These are phyloP conservation scores for Sanguinoderma infundibulare DNA, from an alignment of 1,284 basidiomycete genomes.

Conservation along the genomic window DNA sequence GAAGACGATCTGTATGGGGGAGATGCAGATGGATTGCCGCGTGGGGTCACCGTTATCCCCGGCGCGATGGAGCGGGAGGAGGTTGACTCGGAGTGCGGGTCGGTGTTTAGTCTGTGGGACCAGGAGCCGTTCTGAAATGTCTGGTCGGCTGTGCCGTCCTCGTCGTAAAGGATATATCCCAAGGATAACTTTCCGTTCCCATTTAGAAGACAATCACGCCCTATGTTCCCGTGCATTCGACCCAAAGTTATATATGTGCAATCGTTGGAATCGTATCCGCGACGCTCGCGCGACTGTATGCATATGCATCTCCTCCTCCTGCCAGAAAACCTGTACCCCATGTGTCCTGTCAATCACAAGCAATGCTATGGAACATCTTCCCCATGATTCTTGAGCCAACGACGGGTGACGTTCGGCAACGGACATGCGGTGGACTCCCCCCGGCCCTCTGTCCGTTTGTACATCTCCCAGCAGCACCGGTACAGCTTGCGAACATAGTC, in stretches of 20 bases:
- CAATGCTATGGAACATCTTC: constrained; percentile 9
- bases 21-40: background rate
- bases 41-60: background rate
- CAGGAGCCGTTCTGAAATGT: background rate
- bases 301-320: no score
- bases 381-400: constrained; percentile 62
- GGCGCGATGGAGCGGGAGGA: background rate
- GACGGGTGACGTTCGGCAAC: constrained; percentile 50
- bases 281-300: no score
- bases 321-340: no score
- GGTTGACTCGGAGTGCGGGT: background rate
- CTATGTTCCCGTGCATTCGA: background rate
- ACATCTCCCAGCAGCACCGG: constrained; percentile 62
- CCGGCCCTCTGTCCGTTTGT: constrained; percentile 44
- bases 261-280: no score
- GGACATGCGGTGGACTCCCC: constrained; percentile 69
- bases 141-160: no score
- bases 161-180: no score
- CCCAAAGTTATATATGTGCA: no score
- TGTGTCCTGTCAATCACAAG: background rate
- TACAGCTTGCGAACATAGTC: constrained; percentile 55
- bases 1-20: background rate
- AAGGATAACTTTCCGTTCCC: background rate
- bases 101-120: background rate
- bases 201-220: background rate